Percentiles rank a stretch among this genome's conserved stretches.
Evolutionary conservation across 2,329 filamentous ascomycete genomes (phyloP).

Genomic region (Dryadomyces quercus-mongolicae): DNA sequence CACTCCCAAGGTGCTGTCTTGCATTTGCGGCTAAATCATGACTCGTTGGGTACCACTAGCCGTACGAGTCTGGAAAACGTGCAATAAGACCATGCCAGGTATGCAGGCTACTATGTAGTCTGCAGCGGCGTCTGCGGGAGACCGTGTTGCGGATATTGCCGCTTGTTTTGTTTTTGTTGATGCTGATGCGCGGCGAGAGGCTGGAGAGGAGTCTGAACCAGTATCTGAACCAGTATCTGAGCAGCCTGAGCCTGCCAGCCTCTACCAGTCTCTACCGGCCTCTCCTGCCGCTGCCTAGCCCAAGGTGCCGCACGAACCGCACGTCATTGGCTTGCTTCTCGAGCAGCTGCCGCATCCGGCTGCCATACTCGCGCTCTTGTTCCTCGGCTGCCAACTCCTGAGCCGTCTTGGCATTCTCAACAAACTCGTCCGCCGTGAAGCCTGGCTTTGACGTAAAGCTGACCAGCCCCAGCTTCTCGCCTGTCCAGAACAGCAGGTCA

Average conservation of each 20-base stretch:
- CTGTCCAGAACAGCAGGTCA: conserved; percentile 71
- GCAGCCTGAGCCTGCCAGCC: neutral
- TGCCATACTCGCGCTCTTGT: conserved; percentile 50
- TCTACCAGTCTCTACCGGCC: neutral
- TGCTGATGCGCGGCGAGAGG: neutral
- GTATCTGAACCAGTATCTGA: no score
- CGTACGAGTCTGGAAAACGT: neutral
- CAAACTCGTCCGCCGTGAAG: conserved; percentile 39
- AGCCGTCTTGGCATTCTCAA: conserved; percentile 28
- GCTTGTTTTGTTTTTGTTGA: neutral
- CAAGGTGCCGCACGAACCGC: conserved; percentile 58
- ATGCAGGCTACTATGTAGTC: neutral
- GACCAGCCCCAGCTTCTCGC: conserved; percentile 67
- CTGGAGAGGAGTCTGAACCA: no score
- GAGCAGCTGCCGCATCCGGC: conserved; percentile 62
- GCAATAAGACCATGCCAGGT: neutral
- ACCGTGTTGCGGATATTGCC: neutral
- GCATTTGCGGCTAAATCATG: neutral
- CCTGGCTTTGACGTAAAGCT: conserved; percentile 43
- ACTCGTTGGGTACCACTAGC: neutral
- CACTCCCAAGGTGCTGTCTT: neutral
- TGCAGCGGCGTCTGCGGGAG: no score
- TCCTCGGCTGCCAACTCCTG: conserved; percentile 37
- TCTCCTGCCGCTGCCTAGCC: conserved; percentile 21
- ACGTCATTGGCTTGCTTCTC: conserved; percentile 70